Evolutionary conservation across 805 yeast genomes (phyloP).

Genomic region (Barnettozyma wickerhamii): DNA sequence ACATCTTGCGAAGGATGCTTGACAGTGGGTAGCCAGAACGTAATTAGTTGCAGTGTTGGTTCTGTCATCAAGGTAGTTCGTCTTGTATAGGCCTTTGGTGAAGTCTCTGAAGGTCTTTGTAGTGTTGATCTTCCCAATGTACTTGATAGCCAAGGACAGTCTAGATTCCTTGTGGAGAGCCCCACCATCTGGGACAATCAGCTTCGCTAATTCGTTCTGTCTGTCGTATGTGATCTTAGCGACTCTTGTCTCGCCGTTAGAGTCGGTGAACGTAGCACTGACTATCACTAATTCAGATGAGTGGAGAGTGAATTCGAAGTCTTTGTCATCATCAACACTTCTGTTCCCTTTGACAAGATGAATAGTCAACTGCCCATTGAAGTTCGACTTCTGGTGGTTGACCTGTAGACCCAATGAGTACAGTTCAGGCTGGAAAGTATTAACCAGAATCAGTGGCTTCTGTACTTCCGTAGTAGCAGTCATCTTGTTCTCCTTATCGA

Average conservation of each 20-base stretch:
- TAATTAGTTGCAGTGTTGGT: constrained; percentile 46
- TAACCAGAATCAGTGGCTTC: constrained; percentile 16
- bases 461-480: background rate
- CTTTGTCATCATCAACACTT: background rate
- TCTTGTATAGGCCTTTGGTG: constrained; percentile 65
- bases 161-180: constrained; percentile 7
- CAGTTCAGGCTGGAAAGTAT: constrained; percentile 25
- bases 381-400: constrained; percentile 43
- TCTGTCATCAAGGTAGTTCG: constrained; percentile 51
- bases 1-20: constrained; percentile 58
- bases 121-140: constrained; percentile 19
- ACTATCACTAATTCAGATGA: constrained; percentile 30
- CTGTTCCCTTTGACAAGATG: constrained; percentile 21
- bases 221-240: constrained; percentile 30
- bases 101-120: constrained; percentile 42
- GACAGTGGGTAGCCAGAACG: constrained; percentile 66
- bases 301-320: constrained; percentile 30
- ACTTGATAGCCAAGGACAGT: constrained; percentile 11
- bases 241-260: constrained; percentile 28
- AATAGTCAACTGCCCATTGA: constrained; percentile 36
- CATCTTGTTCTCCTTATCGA: too few relatives aligned
- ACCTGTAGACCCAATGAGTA: constrained; percentile 37
- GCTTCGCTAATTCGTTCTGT: constrained; percentile 23
- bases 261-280: constrained; percentile 10
- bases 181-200: constrained; percentile 17